A percentile compares a stretch with the other conserved stretches of the same genome.
phyloP scores from a whole-genome alignment of 2,329 filamentous ascomycete species.

The Celoporthe dispersa region DNA sequence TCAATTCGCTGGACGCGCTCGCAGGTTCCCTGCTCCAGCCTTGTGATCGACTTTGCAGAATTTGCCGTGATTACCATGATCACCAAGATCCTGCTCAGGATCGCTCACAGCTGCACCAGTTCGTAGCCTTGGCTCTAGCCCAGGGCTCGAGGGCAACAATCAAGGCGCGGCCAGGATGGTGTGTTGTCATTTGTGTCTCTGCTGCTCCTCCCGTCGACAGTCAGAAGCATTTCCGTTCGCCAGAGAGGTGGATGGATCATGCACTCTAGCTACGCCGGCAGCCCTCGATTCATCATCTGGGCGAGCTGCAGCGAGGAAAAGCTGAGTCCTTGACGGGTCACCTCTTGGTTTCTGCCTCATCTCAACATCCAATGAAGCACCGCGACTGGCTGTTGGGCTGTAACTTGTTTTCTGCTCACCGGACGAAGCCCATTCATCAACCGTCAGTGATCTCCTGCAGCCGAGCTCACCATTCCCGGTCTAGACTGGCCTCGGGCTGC shows the following conservation, averaged over 20 bases:
- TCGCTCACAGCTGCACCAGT: too few relatives aligned
- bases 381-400: slow-evolving; percentile 20
- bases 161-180: neutral
- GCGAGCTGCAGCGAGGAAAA: neutral
- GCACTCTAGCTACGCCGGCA: neutral
- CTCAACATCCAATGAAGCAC: slow-evolving; percentile 5
- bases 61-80: neutral
- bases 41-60: slow-evolving; percentile 16
- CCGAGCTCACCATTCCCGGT: neutral
- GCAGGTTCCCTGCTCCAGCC: neutral
- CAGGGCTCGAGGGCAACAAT: neutral
- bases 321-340: slow-evolving; percentile 14
- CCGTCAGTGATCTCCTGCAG: neutral
- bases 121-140: neutral
- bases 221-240: too few relatives aligned
- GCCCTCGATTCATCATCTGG: neutral
- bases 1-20: neutral
- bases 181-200: neutral
- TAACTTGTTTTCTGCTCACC: neutral
- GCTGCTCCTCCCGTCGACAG: neutral
- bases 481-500: slow-evolving; percentile 11
- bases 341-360: slow-evolving; percentile 24
- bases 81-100: slow-evolving; percentile 4
- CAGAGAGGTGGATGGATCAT: neutral
- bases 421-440: neutral